Conservation (phyloP, 2,329 filamentous ascomycete species). For the Arthrobotrys iridis region DNA sequence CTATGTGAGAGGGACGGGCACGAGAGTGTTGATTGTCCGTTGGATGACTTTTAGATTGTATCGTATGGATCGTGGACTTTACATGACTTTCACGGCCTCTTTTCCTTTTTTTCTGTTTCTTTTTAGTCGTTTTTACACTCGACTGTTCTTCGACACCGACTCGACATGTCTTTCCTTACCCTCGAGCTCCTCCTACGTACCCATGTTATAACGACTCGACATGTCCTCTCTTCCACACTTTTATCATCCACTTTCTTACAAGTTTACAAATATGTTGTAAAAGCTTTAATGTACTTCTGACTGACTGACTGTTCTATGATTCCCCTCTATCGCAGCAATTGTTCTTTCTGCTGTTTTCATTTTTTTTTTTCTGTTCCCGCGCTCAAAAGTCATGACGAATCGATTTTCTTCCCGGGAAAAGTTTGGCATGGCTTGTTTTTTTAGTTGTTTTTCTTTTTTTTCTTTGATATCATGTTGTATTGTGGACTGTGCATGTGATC, state of each 20-base stretch:
- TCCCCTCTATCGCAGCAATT: not conserved
- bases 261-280: not conserved
- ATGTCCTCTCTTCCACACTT: not conserved
- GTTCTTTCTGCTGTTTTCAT: no score
- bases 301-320: not conserved
- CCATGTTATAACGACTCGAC: not conserved
- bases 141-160: not conserved
- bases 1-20: constrained; percentile 96
- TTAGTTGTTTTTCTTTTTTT: not conserved
- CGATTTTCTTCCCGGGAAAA: not conserved
- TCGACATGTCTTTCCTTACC: not conserved
- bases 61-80: not conserved
- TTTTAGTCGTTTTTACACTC: no score
- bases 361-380: not conserved
- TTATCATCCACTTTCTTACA: not conserved
- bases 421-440: not conserved
- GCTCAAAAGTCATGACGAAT: not conserved
- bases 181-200: not conserved
- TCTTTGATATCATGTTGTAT: no score
- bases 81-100: not conserved
- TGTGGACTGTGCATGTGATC: no score
- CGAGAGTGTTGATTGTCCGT: constrained; percentile 92
- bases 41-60: constrained; percentile 75
- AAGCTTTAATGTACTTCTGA: not conserved
- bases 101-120: not conserved